Evolutionary conservation across 2,329 filamentous ascomycete genomes (phyloP).

Genomic region (Grosmannia serpens): DNA sequence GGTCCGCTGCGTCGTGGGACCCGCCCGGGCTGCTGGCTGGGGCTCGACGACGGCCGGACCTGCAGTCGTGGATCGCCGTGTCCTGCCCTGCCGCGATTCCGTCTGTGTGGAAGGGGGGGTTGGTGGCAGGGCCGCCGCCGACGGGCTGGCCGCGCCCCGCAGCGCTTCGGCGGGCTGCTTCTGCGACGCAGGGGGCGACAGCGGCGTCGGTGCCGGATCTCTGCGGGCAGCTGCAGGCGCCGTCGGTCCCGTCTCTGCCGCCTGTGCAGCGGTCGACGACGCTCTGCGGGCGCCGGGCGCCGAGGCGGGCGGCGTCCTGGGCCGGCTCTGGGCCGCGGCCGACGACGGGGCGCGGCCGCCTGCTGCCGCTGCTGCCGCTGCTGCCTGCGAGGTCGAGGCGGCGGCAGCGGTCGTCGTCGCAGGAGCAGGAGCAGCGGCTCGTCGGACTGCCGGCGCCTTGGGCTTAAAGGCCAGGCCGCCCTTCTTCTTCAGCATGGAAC

Average conservation of each 20-base stretch:
- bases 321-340: too few relatives aligned
- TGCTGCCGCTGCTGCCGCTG: too few relatives aligned
- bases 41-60: not conserved
- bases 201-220: not conserved
- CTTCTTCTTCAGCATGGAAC: conserved; percentile 54
- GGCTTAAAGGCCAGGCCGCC: conserved; percentile 56
- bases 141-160: too few relatives aligned
- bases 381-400: not conserved
- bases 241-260: too few relatives aligned
- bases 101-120: not conserved
- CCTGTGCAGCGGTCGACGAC: too few relatives aligned
- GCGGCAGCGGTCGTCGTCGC: not conserved
- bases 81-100: not conserved
- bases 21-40: not conserved
- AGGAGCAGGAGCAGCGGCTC: conserved; percentile 27
- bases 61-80: not conserved
- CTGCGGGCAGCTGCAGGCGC: not conserved
- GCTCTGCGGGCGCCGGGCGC: too few relatives aligned
- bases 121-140: not conserved
- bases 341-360: too few relatives aligned
- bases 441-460: conserved; percentile 44
- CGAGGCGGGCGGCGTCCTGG: too few relatives aligned
- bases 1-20: conserved; percentile 2
- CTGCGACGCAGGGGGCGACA: not conserved
- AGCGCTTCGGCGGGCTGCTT: not conserved